Conservation (phyloP, 2,329 filamentous ascomycete species). For the Arthrobotrys conoides region DNA sequence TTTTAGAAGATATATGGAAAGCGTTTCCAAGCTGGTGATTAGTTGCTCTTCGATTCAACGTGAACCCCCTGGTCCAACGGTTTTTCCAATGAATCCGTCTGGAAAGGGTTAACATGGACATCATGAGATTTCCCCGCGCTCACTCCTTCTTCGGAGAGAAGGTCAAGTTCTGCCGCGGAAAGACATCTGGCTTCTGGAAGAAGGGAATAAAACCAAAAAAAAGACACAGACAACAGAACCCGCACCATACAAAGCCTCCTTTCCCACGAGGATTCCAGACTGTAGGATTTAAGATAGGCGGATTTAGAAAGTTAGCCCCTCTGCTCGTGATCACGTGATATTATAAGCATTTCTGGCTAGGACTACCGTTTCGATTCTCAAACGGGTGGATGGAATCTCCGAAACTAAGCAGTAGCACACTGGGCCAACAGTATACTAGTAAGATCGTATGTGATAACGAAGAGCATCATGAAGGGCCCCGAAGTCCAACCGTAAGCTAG, state of each 20-base stretch:
- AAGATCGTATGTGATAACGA: conserved; percentile 72
- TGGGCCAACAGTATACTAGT: conserved; percentile 72
- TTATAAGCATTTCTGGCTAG: conserved; percentile 72
- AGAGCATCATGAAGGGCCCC: conserved; percentile 62
- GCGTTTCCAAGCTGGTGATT: too few relatives aligned
- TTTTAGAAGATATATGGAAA: too few relatives aligned
- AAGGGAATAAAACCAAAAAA: conserved; percentile 67
- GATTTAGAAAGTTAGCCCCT: conserved; percentile 66
- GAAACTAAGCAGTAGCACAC: conserved; percentile 72
- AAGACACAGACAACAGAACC: conserved; percentile 65
- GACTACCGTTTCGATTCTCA: conserved; percentile 73
- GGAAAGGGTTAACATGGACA: conserved; percentile 60
- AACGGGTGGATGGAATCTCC: conserved; percentile 72
- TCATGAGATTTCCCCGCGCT: conserved; percentile 66
- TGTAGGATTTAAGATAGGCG: conserved; percentile 67
- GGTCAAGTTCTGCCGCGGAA: too few relatives aligned
- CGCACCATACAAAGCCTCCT: conserved; percentile 68
- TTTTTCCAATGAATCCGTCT: conserved; percentile 6
- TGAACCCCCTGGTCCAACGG: neutral
- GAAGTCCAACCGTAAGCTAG: conserved; percentile 59
- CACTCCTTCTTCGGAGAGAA: conserved; percentile 62
- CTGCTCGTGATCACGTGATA: conserved; percentile 69
- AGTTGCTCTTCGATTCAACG: too few relatives aligned
- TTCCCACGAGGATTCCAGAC: conserved; percentile 67
- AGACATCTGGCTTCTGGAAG: conserved; percentile 66